Percentiles rank a stretch among this genome's conserved stretches.
These are phyloP conservation scores for Aspergillus ellipticus DNA, from an alignment of 495 filamentous ascomycete species.

Conservation along the genomic window DNA sequence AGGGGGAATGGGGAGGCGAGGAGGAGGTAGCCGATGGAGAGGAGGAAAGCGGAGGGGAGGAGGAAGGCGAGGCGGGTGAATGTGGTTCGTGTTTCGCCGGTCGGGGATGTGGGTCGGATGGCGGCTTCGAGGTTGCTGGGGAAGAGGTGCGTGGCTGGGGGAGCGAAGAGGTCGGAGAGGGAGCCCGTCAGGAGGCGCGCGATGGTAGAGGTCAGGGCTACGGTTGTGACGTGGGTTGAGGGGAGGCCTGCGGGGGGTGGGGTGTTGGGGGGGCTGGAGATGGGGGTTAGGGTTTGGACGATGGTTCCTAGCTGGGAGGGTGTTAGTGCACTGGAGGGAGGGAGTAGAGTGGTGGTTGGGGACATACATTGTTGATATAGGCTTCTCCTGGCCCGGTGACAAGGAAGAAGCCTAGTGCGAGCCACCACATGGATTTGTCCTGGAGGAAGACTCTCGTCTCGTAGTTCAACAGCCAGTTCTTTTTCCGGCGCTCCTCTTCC, in stretches of 20 bases:
- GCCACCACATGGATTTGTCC: constrained; percentile 92
- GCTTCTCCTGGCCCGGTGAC: constrained; percentile 91
- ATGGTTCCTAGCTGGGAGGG: constrained; percentile 72
- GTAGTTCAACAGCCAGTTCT: constrained; percentile 80
- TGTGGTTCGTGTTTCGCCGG: constrained; percentile 37
- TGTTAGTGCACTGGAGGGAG: neutral
- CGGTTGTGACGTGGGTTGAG: constrained; percentile 87
- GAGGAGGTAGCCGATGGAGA: constrained; percentile 71
- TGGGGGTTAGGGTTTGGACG: constrained; percentile 76
- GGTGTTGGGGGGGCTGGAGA: constrained; percentile 38
- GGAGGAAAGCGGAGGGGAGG: constrained; percentile 65
- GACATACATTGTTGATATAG: constrained; percentile 82
- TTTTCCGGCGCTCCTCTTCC: constrained; percentile 68
- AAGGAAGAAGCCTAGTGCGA: constrained; percentile 88
- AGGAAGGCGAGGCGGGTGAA: constrained; percentile 80
- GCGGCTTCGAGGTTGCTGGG: constrained; percentile 31
- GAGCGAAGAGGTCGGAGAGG: constrained; percentile 83
- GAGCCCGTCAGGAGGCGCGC: constrained; percentile 82
- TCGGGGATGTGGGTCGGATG: constrained; percentile 23
- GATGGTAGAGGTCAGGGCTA: constrained; percentile 86
- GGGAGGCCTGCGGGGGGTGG: constrained; percentile 61
- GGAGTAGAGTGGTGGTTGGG: constrained; percentile 1
- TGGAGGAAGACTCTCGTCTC: constrained; percentile 79
- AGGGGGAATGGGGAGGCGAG: constrained; percentile 71
- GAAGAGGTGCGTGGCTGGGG: constrained; percentile 45